A percentile compares a stretch with the other conserved stretches of the same genome.
Evolutionary conservation across 768 basidiomycete genomes (phyloP).

Genomic region (Russula lepida): DNA sequence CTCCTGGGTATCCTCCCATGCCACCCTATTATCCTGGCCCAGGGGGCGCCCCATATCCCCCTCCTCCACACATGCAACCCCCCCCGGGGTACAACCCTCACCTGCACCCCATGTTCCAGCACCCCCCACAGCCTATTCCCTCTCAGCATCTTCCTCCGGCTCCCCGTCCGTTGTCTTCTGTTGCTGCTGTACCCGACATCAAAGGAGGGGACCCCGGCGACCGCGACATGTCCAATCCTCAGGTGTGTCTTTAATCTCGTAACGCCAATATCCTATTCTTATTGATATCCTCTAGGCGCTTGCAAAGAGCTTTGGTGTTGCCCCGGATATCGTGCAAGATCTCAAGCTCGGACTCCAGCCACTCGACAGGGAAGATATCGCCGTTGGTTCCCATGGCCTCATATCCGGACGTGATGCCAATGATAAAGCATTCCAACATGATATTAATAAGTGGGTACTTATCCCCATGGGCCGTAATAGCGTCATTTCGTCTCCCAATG

Average conservation of each 20-base stretch:
- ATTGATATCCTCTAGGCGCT: constrained; percentile 38
- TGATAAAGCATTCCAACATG: constrained; percentile 49
- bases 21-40: constrained; percentile 38
- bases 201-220: constrained; percentile 75
- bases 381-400: constrained; percentile 66
- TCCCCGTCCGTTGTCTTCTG: constrained; percentile 25
- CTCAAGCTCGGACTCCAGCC: constrained; percentile 42
- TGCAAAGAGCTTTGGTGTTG: constrained; percentile 74
- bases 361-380: constrained; percentile 63
- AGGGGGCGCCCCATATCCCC: constrained; percentile 31
- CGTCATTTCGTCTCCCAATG: constrained; percentile 19
- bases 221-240: constrained; percentile 69
- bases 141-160: constrained; percentile 34
- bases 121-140: constrained; percentile 33
- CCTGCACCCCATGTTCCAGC: constrained; percentile 53
- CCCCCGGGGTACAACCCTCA: constrained; percentile 46
- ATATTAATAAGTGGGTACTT: constrained; percentile 52
- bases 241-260: constrained; percentile 29
- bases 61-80: constrained; percentile 34
- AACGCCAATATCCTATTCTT: constrained; percentile 2
- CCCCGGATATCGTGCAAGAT: constrained; percentile 58
- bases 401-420: constrained; percentile 57
- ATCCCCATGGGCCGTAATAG: constrained; percentile 46
- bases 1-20: constrained; percentile 41
- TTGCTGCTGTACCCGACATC: constrained; percentile 30